These are phyloP conservation scores for Macadamia tetraphylla DNA, from an alignment of 164 flowering plant species.

Conservation along the genomic window DNA sequence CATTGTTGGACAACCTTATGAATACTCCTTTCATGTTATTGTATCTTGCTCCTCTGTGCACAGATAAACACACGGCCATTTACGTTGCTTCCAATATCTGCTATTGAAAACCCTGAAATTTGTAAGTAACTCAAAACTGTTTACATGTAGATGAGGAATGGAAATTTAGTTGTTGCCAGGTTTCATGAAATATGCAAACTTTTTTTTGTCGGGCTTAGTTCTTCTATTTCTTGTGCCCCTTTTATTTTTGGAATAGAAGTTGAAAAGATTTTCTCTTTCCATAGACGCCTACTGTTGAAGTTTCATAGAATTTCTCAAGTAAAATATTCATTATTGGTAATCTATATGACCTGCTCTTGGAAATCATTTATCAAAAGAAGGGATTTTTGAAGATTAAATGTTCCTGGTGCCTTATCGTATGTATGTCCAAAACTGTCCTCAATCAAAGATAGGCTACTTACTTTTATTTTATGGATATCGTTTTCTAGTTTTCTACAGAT, in stretches of 20 bases:
- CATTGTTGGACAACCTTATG: neutral
- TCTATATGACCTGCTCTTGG: neutral
- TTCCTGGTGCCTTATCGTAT: neutral
- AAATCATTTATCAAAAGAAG: neutral
- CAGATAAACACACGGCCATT: constrained; percentile 71
- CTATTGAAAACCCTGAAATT: constrained; percentile 69
- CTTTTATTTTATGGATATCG: neutral
- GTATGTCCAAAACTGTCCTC: too few relatives aligned
- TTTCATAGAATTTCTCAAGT: too few relatives aligned
- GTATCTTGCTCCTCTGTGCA: neutral
- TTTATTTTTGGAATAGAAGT: too few relatives aligned
- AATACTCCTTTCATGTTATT: neutral
- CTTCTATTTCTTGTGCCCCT: too few relatives aligned
- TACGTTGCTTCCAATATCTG: constrained; percentile 51
- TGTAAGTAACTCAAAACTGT: constrained; percentile 35
- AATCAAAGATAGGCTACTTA: too few relatives aligned
- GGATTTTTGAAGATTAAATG: neutral
- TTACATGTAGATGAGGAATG: neutral
- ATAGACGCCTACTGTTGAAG: too few relatives aligned
- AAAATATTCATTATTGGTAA: neutral
- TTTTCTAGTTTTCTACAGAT: neutral
- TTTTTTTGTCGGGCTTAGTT: neutral
- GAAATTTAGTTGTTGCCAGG: neutral
- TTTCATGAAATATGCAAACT: neutral
- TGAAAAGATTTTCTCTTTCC: too few relatives aligned